phyloP scores from a whole-genome alignment of 441 rosid species.

The Lagerstroemia fauriei region DNA sequence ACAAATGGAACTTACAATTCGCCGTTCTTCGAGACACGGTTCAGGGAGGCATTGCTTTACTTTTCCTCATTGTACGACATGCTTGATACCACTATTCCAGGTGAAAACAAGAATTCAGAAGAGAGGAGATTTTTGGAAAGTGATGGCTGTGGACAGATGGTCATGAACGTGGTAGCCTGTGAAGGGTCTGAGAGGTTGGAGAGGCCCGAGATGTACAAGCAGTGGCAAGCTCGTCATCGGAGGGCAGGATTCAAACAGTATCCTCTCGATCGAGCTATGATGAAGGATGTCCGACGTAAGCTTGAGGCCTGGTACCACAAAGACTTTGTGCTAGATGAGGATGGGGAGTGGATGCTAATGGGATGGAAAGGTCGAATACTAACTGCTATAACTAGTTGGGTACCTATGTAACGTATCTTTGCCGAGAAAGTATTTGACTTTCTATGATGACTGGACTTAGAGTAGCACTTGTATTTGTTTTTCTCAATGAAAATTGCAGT shows the following conservation, averaged over 20 bases:
- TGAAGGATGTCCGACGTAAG: constrained; percentile 11
- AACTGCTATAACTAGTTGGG: constrained; percentile 4
- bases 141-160: constrained; percentile 15
- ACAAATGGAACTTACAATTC: constrained; percentile 17
- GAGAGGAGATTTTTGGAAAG: constrained; percentile 20
- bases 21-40: constrained; percentile 28
- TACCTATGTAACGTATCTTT: neutral
- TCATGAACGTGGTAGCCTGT: constrained; percentile 20
- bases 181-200: constrained; percentile 26
- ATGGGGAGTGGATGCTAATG: constrained; percentile 10
- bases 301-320: constrained; percentile 20
- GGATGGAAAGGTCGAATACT: constrained; percentile 23
- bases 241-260: constrained; percentile 30
- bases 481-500: too few species aligned
- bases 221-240: constrained; percentile 25
- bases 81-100: constrained; percentile 12
- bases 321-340: constrained; percentile 16
- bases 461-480: too few species aligned
- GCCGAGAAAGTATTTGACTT: too few species aligned
- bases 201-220: constrained; percentile 30
- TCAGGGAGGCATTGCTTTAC: constrained; percentile 27
- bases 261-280: constrained; percentile 3
- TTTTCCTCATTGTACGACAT: constrained; percentile 25
- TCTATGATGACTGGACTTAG: constrained; percentile 6
- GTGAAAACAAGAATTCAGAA: constrained; percentile 2